phyloP scores from a whole-genome alignment of 139 green algal genomes.

The Tetratostichococcus sp. region DNA sequence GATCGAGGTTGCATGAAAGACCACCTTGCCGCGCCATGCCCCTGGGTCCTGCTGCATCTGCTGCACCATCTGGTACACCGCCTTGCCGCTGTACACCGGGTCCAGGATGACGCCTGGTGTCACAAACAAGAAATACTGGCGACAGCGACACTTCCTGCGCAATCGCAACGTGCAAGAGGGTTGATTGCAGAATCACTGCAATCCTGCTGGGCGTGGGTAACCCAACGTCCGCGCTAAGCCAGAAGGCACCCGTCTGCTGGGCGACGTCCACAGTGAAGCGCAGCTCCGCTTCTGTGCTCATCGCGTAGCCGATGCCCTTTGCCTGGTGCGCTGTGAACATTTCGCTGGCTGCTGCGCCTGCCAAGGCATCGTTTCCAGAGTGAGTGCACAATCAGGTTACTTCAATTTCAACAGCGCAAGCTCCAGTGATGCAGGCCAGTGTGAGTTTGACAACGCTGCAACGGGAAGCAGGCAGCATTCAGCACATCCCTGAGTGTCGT shows the following conservation, averaged over 20 bases:
- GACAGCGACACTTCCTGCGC: no score
- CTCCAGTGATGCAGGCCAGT: no score
- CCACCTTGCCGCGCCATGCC: slow-evolving; percentile 63
- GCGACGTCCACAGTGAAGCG: slow-evolving; percentile 57
- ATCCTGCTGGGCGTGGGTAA: no score
- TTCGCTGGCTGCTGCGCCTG: not conserved
- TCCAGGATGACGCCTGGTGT: slow-evolving; percentile 63
- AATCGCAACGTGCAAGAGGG: no score
- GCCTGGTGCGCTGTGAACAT: slow-evolving; percentile 49
- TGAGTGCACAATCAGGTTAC: no score
- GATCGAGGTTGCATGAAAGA: no score
- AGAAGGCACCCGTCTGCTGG: slow-evolving; percentile 58
- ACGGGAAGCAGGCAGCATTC: no score
- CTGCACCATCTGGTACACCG: slow-evolving; percentile 58
- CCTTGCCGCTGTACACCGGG: slow-evolving; percentile 93
- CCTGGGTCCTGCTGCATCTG: slow-evolving; percentile 62
- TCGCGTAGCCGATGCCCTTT: slow-evolving; percentile 83
- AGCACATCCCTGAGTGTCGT: not conserved
- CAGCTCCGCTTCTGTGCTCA: slow-evolving; percentile 82
- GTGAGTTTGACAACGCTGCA: no score
- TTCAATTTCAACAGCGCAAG: no score
- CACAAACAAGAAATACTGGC: not conserved
- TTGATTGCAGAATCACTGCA: no score
- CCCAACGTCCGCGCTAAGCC: no score
- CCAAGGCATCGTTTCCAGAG: no score